Base-by-base conservation (phyloP, 2,329 filamentous ascomycete genomes). In the Orbilia blumenaviensis region DNA sequence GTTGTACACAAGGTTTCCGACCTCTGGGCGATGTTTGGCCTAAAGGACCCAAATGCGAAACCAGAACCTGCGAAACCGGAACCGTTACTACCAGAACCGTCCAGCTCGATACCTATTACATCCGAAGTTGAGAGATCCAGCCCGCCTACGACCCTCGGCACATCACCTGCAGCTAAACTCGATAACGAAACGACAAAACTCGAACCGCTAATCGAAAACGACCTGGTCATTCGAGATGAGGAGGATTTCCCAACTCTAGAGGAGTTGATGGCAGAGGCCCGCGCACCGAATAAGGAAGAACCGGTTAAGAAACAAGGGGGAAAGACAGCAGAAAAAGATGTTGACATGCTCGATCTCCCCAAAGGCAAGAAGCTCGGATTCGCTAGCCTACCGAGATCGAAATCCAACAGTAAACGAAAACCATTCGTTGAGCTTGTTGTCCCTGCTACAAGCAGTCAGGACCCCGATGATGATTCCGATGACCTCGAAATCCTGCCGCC, bases 1-100 rank as follows among this genome's bases (percentile, higher is more conserved):
- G 98, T 95, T 86, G 96, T 93, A 84, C 91, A 97, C 21, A 48
- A 36, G 5, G 44, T 60, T 12, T 12, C 36, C 7, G 46, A 41
- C 14, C 44, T 75, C 5, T 75, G 63, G 63, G 63, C 9, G 8
- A 64, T 58, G 1, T 63, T 75, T 29, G 71, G 71, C 12, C 27
- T 29, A 8, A 29, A 29, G 23, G 50, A 73, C 10, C 58, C 74
- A 2, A 66, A 76, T 34, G 56, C 38, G 18, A 66, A 48, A 16
- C 63, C 46, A 27, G 36, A 12, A n/a, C 8, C 38, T 16, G 34
- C 46, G 34, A 46, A 61, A 10, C 27, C 36, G 23, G 52, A 66
- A n/a, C 8, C 56, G 18, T 50, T 66, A 34, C 36, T 27, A 9
- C 64, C 69, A 2, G 44, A 23, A 10, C 29, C 56, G 9, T 38